Percentiles rank a stretch among this genome's conserved stretches.
phyloP scores from a whole-genome alignment of 2,329 filamentous ascomycete genomes.

The Aspergillus amoenus region DNA sequence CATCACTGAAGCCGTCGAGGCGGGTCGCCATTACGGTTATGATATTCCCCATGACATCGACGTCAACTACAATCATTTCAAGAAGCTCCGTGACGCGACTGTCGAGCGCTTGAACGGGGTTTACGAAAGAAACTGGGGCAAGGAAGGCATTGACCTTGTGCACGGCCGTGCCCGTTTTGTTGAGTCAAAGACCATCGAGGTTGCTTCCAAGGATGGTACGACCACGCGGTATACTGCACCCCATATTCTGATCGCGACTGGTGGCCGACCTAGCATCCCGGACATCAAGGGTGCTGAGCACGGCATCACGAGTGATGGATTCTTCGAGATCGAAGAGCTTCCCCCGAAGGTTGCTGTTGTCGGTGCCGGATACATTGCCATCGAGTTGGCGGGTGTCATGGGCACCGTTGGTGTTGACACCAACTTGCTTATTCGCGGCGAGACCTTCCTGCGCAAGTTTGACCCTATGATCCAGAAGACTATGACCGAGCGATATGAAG shows the following conservation, averaged over 20 bases:
- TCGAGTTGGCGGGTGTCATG: conserved; percentile 53
- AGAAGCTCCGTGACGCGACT: conserved; percentile 47
- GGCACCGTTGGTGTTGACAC: conserved; percentile 51
- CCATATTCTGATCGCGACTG: conserved; percentile 51
- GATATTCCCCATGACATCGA: conserved; percentile 43
- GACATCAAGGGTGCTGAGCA: conserved; percentile 47
- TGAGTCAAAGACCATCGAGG: conserved; percentile 45
- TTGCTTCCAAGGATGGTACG: conserved; percentile 43
- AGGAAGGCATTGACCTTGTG: conserved; percentile 52
- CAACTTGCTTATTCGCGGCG: conserved; percentile 51
- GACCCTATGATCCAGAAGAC: conserved; percentile 55
- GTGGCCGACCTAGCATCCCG: conserved; percentile 47
- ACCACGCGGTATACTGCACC: conserved; percentile 43
- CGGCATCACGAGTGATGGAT: conserved; percentile 53
- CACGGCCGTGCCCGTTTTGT: conserved; percentile 50
- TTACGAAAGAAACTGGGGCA: conserved; percentile 52
- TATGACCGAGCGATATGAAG: conserved; percentile 53
- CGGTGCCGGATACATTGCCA: conserved; percentile 53
- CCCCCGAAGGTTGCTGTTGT: conserved; percentile 52
- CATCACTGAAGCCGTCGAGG: conserved; percentile 48
- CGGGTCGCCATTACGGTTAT: conserved; percentile 50
- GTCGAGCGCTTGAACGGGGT: conserved; percentile 48
- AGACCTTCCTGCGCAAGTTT: conserved; percentile 51
- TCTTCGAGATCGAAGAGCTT: conserved; percentile 52
- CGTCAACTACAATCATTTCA: conserved; percentile 49